phyloP scores from a whole-genome alignment of 352 stramenopile species.

The Thalassiosira hispida region DNA sequence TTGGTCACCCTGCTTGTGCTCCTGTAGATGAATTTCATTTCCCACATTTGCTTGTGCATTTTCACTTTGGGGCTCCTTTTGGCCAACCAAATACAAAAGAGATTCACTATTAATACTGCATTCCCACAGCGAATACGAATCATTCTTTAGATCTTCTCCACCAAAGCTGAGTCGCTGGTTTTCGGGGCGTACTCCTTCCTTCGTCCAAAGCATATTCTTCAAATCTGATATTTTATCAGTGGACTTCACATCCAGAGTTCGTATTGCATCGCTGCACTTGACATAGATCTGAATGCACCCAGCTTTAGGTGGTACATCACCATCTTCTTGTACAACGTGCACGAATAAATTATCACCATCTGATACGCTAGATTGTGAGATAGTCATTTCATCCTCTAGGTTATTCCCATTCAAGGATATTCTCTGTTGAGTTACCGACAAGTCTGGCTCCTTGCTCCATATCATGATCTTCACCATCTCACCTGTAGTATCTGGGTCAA shows the following conservation, averaged over 20 bases:
- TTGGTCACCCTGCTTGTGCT: background rate
- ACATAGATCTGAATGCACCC: conserved; percentile 3
- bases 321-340: background rate
- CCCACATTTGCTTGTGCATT: background rate
- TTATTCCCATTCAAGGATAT: conserved; percentile 12
- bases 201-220: background rate
- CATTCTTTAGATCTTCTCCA: background rate
- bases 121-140: background rate
- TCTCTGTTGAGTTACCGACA: background rate
- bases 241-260: background rate
- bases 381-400: background rate
- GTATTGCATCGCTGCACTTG: background rate
- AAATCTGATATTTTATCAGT: background rate
- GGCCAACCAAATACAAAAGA: background rate
- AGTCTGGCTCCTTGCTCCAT: conserved; percentile 8
- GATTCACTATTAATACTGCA: background rate
- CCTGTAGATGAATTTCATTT: background rate
- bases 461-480: conserved; percentile 12
- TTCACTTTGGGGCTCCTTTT: background rate
- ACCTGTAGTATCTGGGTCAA: background rate
- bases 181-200: background rate
- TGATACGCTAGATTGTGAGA: background rate
- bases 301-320: background rate
- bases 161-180: conserved; percentile 7
- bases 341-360: conserved; percentile 8